These are phyloP conservation scores for Hansenula anomala DNA, from an alignment of 1,139 yeast species.

Conservation along the genomic window DNA sequence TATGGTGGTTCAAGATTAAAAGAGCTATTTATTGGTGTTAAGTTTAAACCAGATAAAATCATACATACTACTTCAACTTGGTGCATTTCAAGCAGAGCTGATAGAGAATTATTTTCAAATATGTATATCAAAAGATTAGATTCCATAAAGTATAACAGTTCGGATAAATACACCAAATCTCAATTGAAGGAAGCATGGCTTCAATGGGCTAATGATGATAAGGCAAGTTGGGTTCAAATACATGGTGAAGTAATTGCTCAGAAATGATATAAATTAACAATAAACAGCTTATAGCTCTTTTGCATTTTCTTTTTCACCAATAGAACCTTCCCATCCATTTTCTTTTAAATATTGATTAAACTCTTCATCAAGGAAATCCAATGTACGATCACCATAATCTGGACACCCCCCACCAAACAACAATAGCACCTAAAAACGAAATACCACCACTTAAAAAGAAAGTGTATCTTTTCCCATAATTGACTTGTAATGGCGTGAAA, in stretches of 20 bases:
- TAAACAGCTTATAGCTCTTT: too few relatives aligned
- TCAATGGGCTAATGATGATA: neutral
- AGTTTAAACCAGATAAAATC: neutral
- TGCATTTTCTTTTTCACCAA: too few relatives aligned
- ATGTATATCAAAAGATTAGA: neutral
- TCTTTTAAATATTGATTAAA: too few relatives aligned
- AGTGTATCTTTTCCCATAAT: too few relatives aligned
- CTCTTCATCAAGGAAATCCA: too few relatives aligned
- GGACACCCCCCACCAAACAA: too few relatives aligned
- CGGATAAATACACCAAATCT: neutral
- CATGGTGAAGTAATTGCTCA: slow-evolving; percentile 1
- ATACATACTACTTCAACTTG: neutral
- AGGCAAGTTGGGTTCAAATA: neutral
- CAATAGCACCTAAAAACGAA: too few relatives aligned
- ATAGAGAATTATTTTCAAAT: neutral
- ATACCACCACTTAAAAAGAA: too few relatives aligned
- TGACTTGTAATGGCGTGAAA: too few relatives aligned
- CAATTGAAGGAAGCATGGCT: neutral
- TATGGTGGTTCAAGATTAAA: neutral
- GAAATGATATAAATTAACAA: neutral
- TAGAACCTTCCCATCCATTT: too few relatives aligned
- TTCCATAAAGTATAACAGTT: neutral
- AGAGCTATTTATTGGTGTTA: neutral
- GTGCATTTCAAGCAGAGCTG: neutral
- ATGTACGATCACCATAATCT: too few relatives aligned